Conservation (phyloP, 1,139 yeast genomes). For the Kodamaea ohmeri region DNA sequence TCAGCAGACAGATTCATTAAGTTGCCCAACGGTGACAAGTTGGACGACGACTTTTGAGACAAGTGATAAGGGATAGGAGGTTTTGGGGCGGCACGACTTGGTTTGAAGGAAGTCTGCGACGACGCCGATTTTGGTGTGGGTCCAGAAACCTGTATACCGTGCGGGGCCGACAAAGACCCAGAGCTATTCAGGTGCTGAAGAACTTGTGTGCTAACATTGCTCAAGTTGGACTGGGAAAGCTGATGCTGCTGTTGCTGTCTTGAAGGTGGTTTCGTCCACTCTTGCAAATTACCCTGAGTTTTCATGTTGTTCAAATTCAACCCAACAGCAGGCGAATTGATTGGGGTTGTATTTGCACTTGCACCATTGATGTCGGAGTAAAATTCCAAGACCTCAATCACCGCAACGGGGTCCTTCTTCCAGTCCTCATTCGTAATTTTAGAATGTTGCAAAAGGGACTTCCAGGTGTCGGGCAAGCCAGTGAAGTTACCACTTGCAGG, state of each 20-base stretch:
- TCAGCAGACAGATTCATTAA: slow-evolving; percentile 29
- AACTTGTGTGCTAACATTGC: slow-evolving; percentile 10
- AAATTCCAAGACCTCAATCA: slow-evolving; percentile 88
- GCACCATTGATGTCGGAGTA: slow-evolving; percentile 52
- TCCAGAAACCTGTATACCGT: not conserved
- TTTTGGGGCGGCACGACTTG: slow-evolving; percentile 44
- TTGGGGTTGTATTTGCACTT: slow-evolving; percentile 33
- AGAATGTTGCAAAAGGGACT: slow-evolving; percentile 67
- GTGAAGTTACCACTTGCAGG: slow-evolving; percentile 71
- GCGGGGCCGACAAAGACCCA: slow-evolving; percentile 5
- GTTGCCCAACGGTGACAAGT: slow-evolving; percentile 36
- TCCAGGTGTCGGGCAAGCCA: slow-evolving; percentile 81
- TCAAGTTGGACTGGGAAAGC: slow-evolving; percentile 7
- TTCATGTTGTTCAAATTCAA: slow-evolving; percentile 10
- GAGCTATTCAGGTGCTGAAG: slow-evolving; percentile 9
- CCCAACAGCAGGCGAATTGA: slow-evolving; percentile 21
- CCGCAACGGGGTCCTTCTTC: slow-evolving; percentile 82
- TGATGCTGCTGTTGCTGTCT: slow-evolving; percentile 11
- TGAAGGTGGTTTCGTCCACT: slow-evolving; percentile 44
- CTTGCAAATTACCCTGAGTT: slow-evolving; percentile 23
- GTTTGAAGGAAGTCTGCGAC: slow-evolving; percentile 26
- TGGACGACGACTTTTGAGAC: slow-evolving; percentile 21
- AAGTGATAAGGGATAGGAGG: slow-evolving; percentile 45
- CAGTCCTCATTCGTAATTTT: slow-evolving; percentile 80
- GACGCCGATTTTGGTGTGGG: slow-evolving; percentile 11